Percentiles rank a stretch among this genome's conserved stretches.
phyloP scores from a whole-genome alignment of 2,329 filamentous ascomycete species.

The Myriosclerotinia scirpicola region DNA sequence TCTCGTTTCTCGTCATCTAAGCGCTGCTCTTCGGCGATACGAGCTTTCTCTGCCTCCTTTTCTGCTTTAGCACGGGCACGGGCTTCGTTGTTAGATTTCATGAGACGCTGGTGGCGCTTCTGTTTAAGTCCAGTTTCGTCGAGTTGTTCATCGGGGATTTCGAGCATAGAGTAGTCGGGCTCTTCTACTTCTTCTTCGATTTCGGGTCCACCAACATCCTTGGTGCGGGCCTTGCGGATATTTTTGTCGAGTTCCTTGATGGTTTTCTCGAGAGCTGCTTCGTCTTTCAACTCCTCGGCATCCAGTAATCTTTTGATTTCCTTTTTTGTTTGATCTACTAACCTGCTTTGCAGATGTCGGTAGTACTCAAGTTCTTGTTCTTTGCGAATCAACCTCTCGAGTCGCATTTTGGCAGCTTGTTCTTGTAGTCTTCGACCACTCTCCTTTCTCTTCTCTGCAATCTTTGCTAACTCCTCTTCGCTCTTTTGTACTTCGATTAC shows the following conservation, averaged over 20 bases:
- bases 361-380: slow-evolving; percentile 95
- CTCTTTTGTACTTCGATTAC: slow-evolving; percentile 88
- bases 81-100: slow-evolving; percentile 94
- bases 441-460: slow-evolving; percentile 93
- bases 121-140: slow-evolving; percentile 89
- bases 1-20: slow-evolving; percentile 80
- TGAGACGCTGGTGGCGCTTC: slow-evolving; percentile 86
- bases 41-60: slow-evolving; percentile 88
- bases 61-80: slow-evolving; percentile 91
- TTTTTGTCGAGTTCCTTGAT: slow-evolving; percentile 89
- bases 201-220: slow-evolving; percentile 81
- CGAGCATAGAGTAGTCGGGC: slow-evolving; percentile 84
- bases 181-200: slow-evolving; percentile 77
- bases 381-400: slow-evolving; percentile 93
- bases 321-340: slow-evolving; percentile 82
- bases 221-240: slow-evolving; percentile 86
- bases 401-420: slow-evolving; percentile 93
- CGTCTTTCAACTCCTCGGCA: slow-evolving; percentile 88
- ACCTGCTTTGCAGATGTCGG: slow-evolving; percentile 72
- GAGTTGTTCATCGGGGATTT: slow-evolving; percentile 86
- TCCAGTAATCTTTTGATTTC: slow-evolving; percentile 84
- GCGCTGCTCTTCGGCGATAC: slow-evolving; percentile 78
- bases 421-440: slow-evolving; percentile 88
- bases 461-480: slow-evolving; percentile 85
- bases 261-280: slow-evolving; percentile 77